These are phyloP conservation scores for Chaetoceros tenuissimus DNA, from an alignment of 108 stramenopile species.

Conservation along the genomic window DNA sequence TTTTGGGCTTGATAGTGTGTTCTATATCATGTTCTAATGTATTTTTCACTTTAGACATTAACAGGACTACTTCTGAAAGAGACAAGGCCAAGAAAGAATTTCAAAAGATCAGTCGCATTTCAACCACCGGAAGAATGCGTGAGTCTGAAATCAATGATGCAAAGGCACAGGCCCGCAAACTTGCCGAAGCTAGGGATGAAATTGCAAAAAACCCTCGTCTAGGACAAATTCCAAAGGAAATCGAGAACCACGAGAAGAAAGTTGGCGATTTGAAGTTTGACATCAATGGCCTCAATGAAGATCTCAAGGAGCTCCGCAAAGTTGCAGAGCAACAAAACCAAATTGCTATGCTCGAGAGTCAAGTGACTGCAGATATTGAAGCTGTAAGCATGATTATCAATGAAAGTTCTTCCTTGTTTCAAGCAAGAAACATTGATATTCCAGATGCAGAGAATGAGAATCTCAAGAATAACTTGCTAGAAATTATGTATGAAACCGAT, in stretches of 20 bases:
- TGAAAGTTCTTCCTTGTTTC: conserved; percentile 5
- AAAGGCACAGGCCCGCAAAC: conserved; percentile 13
- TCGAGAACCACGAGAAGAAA: conserved; percentile 57
- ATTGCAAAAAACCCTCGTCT: conserved; percentile 35
- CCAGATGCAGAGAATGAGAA: not conserved
- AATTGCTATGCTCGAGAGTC: conserved; percentile 54
- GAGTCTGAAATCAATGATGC: conserved; percentile 41
- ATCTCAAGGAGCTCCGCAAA: conserved; percentile 44
- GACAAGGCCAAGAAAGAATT: conserved; percentile 41
- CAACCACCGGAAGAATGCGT: conserved; percentile 19
- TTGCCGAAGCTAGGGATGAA: conserved; percentile 19
- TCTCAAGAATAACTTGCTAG: not conserved
- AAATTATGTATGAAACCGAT: not conserved
- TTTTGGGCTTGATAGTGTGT: conserved; percentile 1
- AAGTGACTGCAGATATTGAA: conserved; percentile 36
- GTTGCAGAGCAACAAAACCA: conserved; percentile 52
- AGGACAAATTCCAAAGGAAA: conserved; percentile 64
- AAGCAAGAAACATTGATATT: conserved; percentile 8
- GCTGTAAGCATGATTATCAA: conserved; percentile 13
- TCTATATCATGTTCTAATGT: no score
- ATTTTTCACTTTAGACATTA: not conserved
- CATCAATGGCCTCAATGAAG: conserved; percentile 53
- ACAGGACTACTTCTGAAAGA: conserved; percentile 16
- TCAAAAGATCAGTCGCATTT: conserved; percentile 12
- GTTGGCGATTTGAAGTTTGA: conserved; percentile 36